Evolutionary conservation across 2,329 filamentous ascomycete species (phyloP).

Genomic region (Thelonectria blattea): DNA sequence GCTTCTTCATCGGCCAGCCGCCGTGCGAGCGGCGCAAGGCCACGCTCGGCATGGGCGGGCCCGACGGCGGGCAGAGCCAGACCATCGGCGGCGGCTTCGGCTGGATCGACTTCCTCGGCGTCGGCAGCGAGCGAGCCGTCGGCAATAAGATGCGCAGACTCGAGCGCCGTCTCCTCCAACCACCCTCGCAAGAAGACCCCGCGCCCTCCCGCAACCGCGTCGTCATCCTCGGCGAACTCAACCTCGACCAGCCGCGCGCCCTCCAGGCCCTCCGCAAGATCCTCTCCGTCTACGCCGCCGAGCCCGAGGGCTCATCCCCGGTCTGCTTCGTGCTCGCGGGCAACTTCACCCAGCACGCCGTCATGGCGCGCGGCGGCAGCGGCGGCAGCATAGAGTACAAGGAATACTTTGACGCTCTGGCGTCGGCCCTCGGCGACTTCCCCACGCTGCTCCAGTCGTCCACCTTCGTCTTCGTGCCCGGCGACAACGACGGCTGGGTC

Average conservation of each 20-base stretch:
- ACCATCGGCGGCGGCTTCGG: slow-evolving; percentile 84
- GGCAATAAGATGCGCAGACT: slow-evolving; percentile 84
- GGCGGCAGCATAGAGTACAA: slow-evolving; percentile 95
- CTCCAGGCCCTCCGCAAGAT: slow-evolving; percentile 82
- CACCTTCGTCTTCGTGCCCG: slow-evolving; percentile 91
- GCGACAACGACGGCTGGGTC: slow-evolving; percentile 97
- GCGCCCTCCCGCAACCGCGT: slow-evolving; percentile 57
- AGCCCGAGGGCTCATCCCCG: slow-evolving; percentile 69
- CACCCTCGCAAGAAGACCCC: slow-evolving; percentile 43
- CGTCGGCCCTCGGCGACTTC: slow-evolving; percentile 82
- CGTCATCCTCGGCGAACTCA: slow-evolving; percentile 83
- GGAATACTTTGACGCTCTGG: slow-evolving; percentile 90
- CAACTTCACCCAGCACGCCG: slow-evolving; percentile 75
- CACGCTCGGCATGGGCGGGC: slow-evolving; percentile 74
- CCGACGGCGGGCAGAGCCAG: slow-evolving; percentile 62
- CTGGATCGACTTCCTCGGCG: slow-evolving; percentile 95
- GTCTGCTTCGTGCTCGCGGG: slow-evolving; percentile 84
- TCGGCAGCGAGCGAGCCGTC: slow-evolving; percentile 85
- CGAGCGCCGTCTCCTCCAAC: slow-evolving; percentile 70
- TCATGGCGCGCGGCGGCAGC: slow-evolving; percentile 71
- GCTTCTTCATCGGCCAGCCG: slow-evolving; percentile 88
- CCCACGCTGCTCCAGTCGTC: slow-evolving; percentile 77
- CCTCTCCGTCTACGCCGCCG: slow-evolving; percentile 73
- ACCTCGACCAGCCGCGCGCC: slow-evolving; percentile 83
- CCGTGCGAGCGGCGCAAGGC: slow-evolving; percentile 84